Conservation (phyloP, 805 yeast genomes). For the Lachancea dasiensis region DNA sequence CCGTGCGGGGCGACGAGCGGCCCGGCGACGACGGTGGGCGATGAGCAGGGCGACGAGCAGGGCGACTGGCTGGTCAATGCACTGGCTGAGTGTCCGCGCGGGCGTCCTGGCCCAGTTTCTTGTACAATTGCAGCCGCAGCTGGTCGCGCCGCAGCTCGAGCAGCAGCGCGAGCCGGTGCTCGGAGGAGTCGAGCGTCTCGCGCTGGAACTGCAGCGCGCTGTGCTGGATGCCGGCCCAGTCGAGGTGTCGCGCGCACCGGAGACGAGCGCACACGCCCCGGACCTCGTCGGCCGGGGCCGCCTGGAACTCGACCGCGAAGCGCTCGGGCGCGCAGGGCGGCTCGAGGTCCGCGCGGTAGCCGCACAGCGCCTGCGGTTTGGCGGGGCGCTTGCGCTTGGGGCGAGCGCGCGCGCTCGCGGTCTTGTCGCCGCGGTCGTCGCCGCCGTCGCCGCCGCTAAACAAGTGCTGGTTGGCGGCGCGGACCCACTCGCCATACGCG, state of each 20-base stretch:
- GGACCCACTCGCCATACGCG: conserved; percentile 31
- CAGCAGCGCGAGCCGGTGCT: conserved; percentile 21
- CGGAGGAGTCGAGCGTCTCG: conserved; percentile 20
- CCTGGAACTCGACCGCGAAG: conserved; percentile 14
- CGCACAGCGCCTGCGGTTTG: conserved; percentile 25
- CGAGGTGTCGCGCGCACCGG: conserved; percentile 27
- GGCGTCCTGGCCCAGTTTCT: conserved; percentile 5
- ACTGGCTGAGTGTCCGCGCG: not conserved
- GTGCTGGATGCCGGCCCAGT: conserved; percentile 24
- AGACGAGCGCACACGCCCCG: conserved; percentile 24
- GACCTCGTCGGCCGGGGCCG: conserved; percentile 7
- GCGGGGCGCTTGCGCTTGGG: conserved; percentile 8
- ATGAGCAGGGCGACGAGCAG: too few species aligned
- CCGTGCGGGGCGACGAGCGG: too few species aligned
- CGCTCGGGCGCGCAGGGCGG: conserved; percentile 18
- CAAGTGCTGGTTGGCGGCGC: conserved; percentile 19
- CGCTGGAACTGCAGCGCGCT: conserved; percentile 22
- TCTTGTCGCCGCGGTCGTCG: not conserved
- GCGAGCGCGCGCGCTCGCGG: conserved; percentile 17
- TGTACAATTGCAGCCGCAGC: conserved; percentile 25
- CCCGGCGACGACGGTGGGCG: not conserved
- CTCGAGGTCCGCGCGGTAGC: conserved; percentile 17
- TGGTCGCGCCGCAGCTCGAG: conserved; percentile 26
- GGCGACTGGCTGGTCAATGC: too few species aligned
- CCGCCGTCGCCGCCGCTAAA: conserved; percentile 4